Evolutionary conservation across 805 yeast genomes (phyloP).

Genomic region (Wickerhamiella hasegawae): DNA sequence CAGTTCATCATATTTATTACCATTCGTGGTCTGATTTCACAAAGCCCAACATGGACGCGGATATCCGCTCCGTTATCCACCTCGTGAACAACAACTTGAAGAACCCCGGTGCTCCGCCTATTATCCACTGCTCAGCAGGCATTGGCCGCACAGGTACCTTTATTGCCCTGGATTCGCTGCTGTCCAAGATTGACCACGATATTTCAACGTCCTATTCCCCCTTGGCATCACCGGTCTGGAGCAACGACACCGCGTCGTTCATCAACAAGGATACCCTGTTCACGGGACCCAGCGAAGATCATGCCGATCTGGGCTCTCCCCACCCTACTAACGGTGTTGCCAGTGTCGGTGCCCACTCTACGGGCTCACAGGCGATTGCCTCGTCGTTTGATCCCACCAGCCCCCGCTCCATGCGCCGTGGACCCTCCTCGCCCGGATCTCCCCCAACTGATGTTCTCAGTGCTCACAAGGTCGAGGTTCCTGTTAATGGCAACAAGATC

Average conservation of each 20-base stretch:
- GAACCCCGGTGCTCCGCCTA: slow-evolving; percentile 33
- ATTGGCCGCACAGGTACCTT: slow-evolving; percentile 93
- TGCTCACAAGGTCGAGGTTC: not conserved
- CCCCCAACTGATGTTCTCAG: too few relatives aligned
- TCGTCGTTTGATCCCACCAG: too few relatives aligned
- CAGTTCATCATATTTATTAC: slow-evolving; percentile 50
- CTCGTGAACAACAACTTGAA: slow-evolving; percentile 31
- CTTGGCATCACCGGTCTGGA: slow-evolving; percentile 13
- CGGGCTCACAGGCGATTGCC: too few relatives aligned
- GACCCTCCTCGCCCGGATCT: too few relatives aligned
- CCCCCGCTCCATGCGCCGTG: too few relatives aligned
- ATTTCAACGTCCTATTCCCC: slow-evolving; percentile 10
- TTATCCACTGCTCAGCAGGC: slow-evolving; percentile 93
- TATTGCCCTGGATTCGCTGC: slow-evolving; percentile 47
- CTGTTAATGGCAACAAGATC: not conserved
- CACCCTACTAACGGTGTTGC: too few relatives aligned
- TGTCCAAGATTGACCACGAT: slow-evolving; percentile 14
- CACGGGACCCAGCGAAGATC: slow-evolving; percentile 4
- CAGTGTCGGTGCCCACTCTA: too few relatives aligned
- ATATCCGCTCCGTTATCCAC: slow-evolving; percentile 39
- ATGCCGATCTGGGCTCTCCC: not conserved
- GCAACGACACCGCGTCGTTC: slow-evolving; percentile 4
- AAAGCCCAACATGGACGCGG: slow-evolving; percentile 28
- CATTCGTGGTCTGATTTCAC: slow-evolving; percentile 77
- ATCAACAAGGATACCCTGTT: slow-evolving; percentile 11